Evolutionary conservation across 257 asterid species (phyloP).

Genomic region (Nicotiana otophora): DNA sequence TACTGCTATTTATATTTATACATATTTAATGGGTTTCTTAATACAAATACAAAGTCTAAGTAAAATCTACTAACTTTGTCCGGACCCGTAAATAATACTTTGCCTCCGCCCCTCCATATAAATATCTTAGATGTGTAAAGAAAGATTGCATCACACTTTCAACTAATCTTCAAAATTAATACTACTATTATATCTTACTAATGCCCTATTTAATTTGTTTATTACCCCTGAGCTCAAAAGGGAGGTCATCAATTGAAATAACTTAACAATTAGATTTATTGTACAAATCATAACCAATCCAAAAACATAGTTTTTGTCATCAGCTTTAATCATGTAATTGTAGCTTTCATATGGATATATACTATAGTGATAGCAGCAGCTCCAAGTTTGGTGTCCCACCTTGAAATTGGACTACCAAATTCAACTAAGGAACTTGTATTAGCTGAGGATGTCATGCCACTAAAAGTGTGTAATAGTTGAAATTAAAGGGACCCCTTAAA

Average conservation of each 20-base stretch:
- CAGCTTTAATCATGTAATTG: neutral
- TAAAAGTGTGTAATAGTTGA: neutral
- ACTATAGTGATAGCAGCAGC: neutral
- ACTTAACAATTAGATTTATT: neutral
- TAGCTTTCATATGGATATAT: neutral
- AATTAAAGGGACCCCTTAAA: neutral
- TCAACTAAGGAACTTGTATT: conserved; percentile 6
- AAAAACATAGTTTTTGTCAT: conserved; percentile 3
- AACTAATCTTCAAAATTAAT: neutral
- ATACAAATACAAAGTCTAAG: too few relatives aligned
- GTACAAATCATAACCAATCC: neutral
- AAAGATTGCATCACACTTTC: neutral
- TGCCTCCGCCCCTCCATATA: neutral
- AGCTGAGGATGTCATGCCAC: conserved; percentile 14
- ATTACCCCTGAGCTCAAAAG: neutral
- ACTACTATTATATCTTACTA: neutral
- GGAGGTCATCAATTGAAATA: neutral
- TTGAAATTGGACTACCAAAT: conserved; percentile 12
- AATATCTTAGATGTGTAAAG: neutral
- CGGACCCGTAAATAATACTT: too few relatives aligned
- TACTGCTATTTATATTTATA: too few relatives aligned
- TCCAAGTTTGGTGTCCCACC: conserved; percentile 7
- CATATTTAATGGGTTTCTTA: too few relatives aligned
- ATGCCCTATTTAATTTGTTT: neutral
- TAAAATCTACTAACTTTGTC: too few relatives aligned